Evolutionary conservation across 495 filamentous ascomycete species (phyloP).

Genomic region (Aspergillus asperescens): DNA sequence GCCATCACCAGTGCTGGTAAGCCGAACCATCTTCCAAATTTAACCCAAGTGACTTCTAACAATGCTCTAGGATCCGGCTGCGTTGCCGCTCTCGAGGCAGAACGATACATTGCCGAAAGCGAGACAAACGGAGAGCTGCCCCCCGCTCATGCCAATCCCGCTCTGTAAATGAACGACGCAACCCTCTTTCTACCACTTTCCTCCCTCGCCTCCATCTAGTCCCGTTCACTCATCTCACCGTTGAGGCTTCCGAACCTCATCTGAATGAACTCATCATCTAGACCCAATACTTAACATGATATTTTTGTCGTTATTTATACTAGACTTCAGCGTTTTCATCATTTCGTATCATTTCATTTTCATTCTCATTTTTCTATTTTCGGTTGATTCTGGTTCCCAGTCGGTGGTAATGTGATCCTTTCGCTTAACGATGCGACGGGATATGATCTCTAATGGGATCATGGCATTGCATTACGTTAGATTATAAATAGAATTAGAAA

Average conservation of each 20-base stretch:
- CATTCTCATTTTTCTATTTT: constrained; percentile 10
- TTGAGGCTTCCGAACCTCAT: constrained; percentile 8
- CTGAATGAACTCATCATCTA: neutral
- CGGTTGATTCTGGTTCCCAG: constrained; percentile 4
- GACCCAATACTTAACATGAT: constrained; percentile 1
- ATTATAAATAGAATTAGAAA: constrained; percentile 13
- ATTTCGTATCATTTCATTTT: too few species aligned
- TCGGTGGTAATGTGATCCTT: neutral
- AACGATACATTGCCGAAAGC: constrained; percentile 78
- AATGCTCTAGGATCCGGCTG: constrained; percentile 73
- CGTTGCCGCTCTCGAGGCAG: constrained; percentile 89
- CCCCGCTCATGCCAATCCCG: constrained; percentile 49
- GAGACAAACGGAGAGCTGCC: constrained; percentile 46
- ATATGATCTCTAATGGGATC: too few species aligned
- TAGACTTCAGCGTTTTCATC: constrained; percentile 23
- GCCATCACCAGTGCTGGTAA: constrained; percentile 95
- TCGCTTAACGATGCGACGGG: constrained; percentile 1
- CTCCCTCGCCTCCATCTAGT: neutral
- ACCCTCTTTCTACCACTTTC: neutral
- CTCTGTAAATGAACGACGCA: constrained; percentile 49
- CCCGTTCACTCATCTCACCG: constrained; percentile 1
- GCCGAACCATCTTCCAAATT: constrained; percentile 26
- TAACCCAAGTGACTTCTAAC: constrained; percentile 14
- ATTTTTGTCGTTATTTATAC: neutral
- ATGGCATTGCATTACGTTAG: constrained; percentile 6